These are phyloP conservation scores for Ocimum tenuiflorum DNA, from an alignment of 257 asterid species.

Conservation along the genomic window DNA sequence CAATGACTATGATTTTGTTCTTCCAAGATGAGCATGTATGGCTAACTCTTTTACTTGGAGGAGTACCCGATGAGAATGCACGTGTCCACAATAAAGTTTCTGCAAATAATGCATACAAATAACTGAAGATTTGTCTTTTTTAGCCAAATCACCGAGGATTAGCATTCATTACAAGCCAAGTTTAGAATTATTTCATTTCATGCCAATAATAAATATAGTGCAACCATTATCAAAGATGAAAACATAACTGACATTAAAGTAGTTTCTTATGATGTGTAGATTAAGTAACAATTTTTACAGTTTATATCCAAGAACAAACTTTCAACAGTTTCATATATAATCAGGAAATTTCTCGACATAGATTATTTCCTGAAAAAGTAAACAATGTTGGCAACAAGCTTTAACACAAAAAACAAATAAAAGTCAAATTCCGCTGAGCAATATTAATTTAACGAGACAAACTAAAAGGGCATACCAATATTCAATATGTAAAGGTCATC, in stretches of 20 bases:
- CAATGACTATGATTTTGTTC: constrained; percentile 81
- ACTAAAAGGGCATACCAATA: constrained; percentile 50
- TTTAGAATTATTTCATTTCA: not conserved
- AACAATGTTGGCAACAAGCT: not conserved
- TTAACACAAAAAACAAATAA: not conserved
- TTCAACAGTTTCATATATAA: not conserved
- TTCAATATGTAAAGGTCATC: constrained; percentile 84
- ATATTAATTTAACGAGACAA: not conserved
- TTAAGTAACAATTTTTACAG: not conserved
- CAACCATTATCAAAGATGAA: not conserved
- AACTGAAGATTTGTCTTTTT: constrained; percentile 4
- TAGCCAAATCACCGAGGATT: not conserved
- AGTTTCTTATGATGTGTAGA: not conserved
- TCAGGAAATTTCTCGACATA: not conserved
- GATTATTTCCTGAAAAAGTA: not conserved
- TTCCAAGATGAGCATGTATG: constrained; percentile 95
- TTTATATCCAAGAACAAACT: constrained; percentile 3
- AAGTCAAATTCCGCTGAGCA: not conserved
- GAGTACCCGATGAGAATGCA: constrained; percentile 80
- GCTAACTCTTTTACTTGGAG: constrained; percentile 89
- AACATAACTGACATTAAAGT: not conserved
- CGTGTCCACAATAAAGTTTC: constrained; percentile 81
- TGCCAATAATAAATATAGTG: not conserved
- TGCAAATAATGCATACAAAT: constrained; percentile 28
- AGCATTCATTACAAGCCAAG: not conserved